Evolutionary conservation across 1,284 basidiomycete species (phyloP), one percentile per base, ranked within the genome.

Genomic region (Puccinia polysora): DNA sequence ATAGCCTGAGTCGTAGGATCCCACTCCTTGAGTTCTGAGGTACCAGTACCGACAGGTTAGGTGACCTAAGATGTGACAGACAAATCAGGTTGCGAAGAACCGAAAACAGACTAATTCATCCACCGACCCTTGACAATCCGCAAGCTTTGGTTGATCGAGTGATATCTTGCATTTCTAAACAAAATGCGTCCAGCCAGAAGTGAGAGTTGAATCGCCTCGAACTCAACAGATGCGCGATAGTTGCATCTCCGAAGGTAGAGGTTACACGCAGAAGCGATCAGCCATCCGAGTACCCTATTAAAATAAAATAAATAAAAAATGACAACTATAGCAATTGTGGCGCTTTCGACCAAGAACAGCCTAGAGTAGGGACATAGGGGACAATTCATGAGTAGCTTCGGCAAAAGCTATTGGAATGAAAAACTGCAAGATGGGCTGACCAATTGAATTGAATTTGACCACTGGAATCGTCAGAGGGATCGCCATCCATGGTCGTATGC

Each of bases 41-140:
- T 91, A 85, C 93, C 93, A 97, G 80, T 93, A 96, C 74, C 90
- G 84, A 90, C 92, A 96, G 75, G 88, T 88, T 62, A 96, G 80
- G 78, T 91, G 86, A 1, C 87, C 88, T 79, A n/a, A n/a, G n/a
- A n/a, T n/a, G n/a, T n/a, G n/a, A n/a, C n/a, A n/a, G n/a, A n/a
- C n/a, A n/a, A n/a, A n/a, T n/a, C n/a, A n/a, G n/a, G n/a, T n/a
- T n/a, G n/a, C n/a, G n/a, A n/a, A n/a, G n/a, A n/a, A n/a, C n/a
- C n/a, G n/a, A n/a, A n/a, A n/a, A n/a, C n/a, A n/a, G n/a, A n/a
- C n/a, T n/a, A n/a, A n/a, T n/a, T n/a, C n/a, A n/a, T n/a, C n/a
- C n/a, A n/a, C n/a, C n/a, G n/a, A n/a, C 75, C 75, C 60, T 62
- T 90, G 64, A 91, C 85, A 60, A 91, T 84, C 73, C 86, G 86